Evolutionary conservation across 139 green algal genomes (phyloP).

Genomic region (Axilococcus clingmanii): DNA sequence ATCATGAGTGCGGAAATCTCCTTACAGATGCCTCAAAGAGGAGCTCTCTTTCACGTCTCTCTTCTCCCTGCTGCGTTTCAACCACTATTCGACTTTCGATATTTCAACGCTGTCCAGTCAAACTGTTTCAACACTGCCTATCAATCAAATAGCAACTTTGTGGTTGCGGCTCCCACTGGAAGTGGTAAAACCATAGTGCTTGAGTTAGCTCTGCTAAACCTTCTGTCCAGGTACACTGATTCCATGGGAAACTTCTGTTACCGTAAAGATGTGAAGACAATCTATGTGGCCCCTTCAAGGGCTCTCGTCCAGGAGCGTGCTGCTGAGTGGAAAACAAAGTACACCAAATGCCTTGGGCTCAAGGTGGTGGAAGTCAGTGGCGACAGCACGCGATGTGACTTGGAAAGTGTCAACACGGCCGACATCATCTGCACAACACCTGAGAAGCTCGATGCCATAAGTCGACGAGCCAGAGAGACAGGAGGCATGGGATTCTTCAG

Average conservation of each 20-base stretch:
- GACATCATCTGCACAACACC: slow-evolving; percentile 76
- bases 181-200: slow-evolving; percentile 89
- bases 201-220: slow-evolving; percentile 78
- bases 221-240: slow-evolving; percentile 38
- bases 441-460: slow-evolving; percentile 78
- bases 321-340: slow-evolving; percentile 61
- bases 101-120: slow-evolving; percentile 90
- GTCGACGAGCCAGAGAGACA: slow-evolving; percentile 27
- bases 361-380: slow-evolving; percentile 58
- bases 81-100: too few species aligned
- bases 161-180: slow-evolving; percentile 73
- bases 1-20: too few species aligned
- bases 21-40: too few species aligned
- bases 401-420: slow-evolving; percentile 41
- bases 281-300: slow-evolving; percentile 65
- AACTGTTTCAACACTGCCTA: slow-evolving; percentile 69
- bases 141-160: slow-evolving; percentile 49
- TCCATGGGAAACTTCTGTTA: slow-evolving; percentile 4
- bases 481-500: slow-evolving; percentile 48
- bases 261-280: slow-evolving; percentile 23
- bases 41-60: too few species aligned
- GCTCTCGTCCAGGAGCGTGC: slow-evolving; percentile 73
- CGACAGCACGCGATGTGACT: slow-evolving; percentile 30
- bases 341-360: slow-evolving; percentile 30
- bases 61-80: too few species aligned